Evolutionary conservation across 2,329 filamentous ascomycete genomes (phyloP).

Genomic region (Elsinoe australis): DNA sequence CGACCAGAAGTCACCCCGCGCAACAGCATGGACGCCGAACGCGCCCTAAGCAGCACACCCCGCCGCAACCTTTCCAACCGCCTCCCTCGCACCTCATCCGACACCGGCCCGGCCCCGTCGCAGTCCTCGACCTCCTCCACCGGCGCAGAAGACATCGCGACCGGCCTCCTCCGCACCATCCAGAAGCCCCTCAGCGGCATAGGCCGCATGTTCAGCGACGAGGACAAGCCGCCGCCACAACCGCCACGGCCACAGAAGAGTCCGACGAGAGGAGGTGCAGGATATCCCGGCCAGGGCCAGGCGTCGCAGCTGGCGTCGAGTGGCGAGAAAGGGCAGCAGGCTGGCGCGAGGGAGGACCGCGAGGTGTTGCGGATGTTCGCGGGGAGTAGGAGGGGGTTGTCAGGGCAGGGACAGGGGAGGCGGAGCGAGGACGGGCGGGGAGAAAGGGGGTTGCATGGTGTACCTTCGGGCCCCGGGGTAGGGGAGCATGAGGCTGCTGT

Average conservation of each 20-base stretch:
- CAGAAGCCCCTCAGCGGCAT: conserved; percentile 86
- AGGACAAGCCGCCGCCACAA: conserved; percentile 29
- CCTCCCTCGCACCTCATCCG: conserved; percentile 25
- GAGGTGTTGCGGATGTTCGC: conserved; percentile 17
- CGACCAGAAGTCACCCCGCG: conserved; percentile 52
- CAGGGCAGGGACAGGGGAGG: conserved; percentile 16
- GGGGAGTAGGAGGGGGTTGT: conserved; percentile 14
- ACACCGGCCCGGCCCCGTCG: background rate
- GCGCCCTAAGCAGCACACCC: conserved; percentile 47
- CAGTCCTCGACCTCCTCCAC: too few relatives aligned
- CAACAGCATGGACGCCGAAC: conserved; percentile 53
- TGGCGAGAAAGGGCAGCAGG: conserved; percentile 21
- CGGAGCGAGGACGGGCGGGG: conserved; percentile 35
- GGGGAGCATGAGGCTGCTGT: conserved; percentile 74
- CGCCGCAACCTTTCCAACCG: conserved; percentile 49
- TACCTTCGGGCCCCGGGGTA: background rate
- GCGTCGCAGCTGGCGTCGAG: conserved; percentile 30
- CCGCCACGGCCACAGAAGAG: conserved; percentile 31
- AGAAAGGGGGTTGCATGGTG: background rate
- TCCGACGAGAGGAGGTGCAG: too few relatives aligned
- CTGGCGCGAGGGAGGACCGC: conserved; percentile 17
- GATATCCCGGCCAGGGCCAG: too few relatives aligned
- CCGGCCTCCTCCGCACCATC: conserved; percentile 79
- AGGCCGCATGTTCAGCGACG: conserved; percentile 86
- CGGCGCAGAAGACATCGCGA: conserved; percentile 48